These are phyloP conservation scores for Pelargonium myrrhifolium DNA, from an alignment of 441 rosid genomes.

Conservation along the genomic window DNA sequence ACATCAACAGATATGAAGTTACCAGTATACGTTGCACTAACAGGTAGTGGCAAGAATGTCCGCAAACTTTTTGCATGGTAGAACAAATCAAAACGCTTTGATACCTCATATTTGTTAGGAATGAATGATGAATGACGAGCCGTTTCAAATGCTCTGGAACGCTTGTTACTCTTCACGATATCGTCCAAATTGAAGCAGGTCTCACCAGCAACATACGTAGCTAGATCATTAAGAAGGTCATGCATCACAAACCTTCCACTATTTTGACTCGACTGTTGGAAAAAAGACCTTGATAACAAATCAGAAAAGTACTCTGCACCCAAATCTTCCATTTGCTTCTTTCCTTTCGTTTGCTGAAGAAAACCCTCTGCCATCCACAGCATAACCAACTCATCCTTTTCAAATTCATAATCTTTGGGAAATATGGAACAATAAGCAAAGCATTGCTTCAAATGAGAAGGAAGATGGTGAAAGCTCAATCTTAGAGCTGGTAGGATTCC, in stretches of 20 bases:
- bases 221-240: constrained; percentile 17
- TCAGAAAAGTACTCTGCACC: constrained; percentile 8
- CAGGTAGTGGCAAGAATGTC: not conserved
- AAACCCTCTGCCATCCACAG: constrained; percentile 19
- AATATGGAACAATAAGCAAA: constrained; percentile 16
- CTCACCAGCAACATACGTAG: not conserved
- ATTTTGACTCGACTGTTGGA: constrained; percentile 4
- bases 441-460: constrained; percentile 5
- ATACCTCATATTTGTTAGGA: constrained; percentile 5
- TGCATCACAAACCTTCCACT: constrained; percentile 15
- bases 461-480: constrained; percentile 14
- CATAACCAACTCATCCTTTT: not conserved
- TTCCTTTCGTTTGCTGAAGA: not conserved
- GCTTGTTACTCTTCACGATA: not conserved
- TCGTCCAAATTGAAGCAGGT: not conserved
- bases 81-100: not conserved
- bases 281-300: constrained; percentile 7
- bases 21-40: not conserved
- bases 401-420: not conserved
- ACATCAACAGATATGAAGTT: not conserved
- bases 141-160: not conserved
- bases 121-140: constrained; percentile 1
- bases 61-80: not conserved
- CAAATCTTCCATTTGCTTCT: not conserved
- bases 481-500: constrained; percentile 3